Percentiles rank a stretch among this genome's conserved stretches.
phyloP scores from a whole-genome alignment of 176 grass and related monocot species.

The Elymus sibiricus region DNA sequence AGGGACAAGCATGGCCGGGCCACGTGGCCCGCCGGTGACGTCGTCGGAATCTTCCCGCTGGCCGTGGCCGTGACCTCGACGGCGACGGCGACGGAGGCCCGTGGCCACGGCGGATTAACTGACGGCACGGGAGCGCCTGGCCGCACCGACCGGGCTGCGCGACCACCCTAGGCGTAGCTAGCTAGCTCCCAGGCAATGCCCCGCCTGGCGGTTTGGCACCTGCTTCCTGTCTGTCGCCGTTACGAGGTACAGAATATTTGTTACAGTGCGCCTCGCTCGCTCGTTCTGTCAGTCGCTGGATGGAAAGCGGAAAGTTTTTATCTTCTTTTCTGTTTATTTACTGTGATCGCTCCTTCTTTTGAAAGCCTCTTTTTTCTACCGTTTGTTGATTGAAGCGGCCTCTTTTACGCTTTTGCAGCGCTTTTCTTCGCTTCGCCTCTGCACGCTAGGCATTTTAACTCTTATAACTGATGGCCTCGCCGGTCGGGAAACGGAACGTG shows the following conservation, averaged over 20 bases:
- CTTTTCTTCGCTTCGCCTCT: not conserved
- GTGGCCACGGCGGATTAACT: not conserved
- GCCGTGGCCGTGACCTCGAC: not conserved
- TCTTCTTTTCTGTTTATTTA: not conserved
- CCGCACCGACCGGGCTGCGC: not conserved
- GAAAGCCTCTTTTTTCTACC: not conserved
- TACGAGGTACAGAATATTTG: not conserved
- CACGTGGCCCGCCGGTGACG: slow-evolving; percentile 18
- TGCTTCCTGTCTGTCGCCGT: not conserved
- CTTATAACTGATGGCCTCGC: too few species aligned
- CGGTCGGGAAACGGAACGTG: not conserved
- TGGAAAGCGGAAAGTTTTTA: slow-evolving; percentile 11
- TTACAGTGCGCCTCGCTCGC: not conserved
- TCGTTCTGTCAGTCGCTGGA: not conserved
- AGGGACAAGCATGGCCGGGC: not conserved
- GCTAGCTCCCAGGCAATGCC: not conserved
- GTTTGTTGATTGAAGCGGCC: not conserved
- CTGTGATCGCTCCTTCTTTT: not conserved
- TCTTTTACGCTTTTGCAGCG: not conserved
- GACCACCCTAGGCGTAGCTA: not conserved
- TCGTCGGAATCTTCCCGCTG: slow-evolving; percentile 24
- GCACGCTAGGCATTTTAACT: not conserved
- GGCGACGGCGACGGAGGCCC: not conserved
- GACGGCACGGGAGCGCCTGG: slow-evolving; percentile 18
- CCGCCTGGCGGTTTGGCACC: not conserved